Conservation (phyloP, 2,329 filamentous ascomycete species). For the Coniochaeta sp. region DNA sequence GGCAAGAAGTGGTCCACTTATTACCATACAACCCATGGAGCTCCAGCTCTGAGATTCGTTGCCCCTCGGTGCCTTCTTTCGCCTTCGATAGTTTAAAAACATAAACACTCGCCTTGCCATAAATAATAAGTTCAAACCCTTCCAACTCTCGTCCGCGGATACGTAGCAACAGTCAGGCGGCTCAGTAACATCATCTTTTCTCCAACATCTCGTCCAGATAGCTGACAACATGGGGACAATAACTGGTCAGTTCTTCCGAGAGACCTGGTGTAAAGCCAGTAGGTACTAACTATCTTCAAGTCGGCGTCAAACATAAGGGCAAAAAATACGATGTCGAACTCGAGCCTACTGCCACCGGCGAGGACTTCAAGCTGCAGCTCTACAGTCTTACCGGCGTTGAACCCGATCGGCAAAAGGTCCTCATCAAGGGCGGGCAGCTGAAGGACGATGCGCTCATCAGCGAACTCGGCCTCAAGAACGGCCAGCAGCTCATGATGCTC, state of each 20-base stretch:
- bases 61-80: slow-evolving; percentile 10
- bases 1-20: background rate
- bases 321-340: slow-evolving; percentile 94
- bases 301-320: slow-evolving; percentile 90
- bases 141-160: background rate
- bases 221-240: slow-evolving; percentile 10
- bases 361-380: slow-evolving; percentile 92
- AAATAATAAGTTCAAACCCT: background rate
- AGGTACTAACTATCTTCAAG: slow-evolving; percentile 34
- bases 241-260: slow-evolving; percentile 7
- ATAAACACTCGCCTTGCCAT: background rate
- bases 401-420: slow-evolving; percentile 90
- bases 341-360: slow-evolving; percentile 74
- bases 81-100: slow-evolving; percentile 6
- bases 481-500: slow-evolving; percentile 92
- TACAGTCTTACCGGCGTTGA: slow-evolving; percentile 95
- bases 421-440: slow-evolving; percentile 88
- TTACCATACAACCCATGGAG: too few species aligned
- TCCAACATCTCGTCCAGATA: background rate
- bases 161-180: background rate
- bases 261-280: background rate
- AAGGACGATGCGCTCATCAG: slow-evolving; percentile 90
- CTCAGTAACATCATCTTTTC: background rate
- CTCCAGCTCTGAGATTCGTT: slow-evolving; percentile 1
- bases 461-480: slow-evolving; percentile 76